Evolutionary conservation across 257 asterid species (phyloP).

Genomic region (Gentiana straminea): DNA sequence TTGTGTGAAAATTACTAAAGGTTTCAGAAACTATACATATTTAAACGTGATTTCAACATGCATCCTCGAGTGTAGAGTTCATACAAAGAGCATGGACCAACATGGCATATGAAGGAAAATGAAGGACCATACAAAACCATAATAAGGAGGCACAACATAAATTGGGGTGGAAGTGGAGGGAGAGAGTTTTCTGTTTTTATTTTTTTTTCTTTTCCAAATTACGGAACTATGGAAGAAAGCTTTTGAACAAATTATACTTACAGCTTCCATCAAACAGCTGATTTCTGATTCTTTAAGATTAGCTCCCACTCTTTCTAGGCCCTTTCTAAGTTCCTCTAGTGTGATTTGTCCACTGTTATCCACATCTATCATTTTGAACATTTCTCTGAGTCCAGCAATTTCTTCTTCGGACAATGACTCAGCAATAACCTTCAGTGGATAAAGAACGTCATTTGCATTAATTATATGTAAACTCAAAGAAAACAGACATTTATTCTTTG

Average conservation of each 20-base stretch:
- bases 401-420: conserved; percentile 39
- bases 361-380: conserved; percentile 37
- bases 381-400: conserved; percentile 39
- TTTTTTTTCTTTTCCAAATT: too few relatives aligned
- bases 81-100: too few relatives aligned
- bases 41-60: too few relatives aligned
- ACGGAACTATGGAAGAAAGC: too few relatives aligned
- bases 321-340: conserved; percentile 29
- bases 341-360: conserved; percentile 44
- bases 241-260: conserved; percentile 13
- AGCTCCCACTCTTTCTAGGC: conserved; percentile 29
- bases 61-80: too few relatives aligned
- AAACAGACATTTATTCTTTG: neutral
- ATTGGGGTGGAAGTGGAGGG: neutral
- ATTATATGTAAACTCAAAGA: neutral
- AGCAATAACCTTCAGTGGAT: conserved; percentile 27
- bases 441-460: neutral
- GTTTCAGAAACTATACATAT: neutral
- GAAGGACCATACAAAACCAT: too few relatives aligned
- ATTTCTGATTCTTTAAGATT: conserved; percentile 30
- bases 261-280: conserved; percentile 26
- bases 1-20: neutral
- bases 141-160: neutral
- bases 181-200: too few relatives aligned
- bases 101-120: too few relatives aligned